Conservation (phyloP, 148 eudicot species). For the Cornus kousa region DNA sequence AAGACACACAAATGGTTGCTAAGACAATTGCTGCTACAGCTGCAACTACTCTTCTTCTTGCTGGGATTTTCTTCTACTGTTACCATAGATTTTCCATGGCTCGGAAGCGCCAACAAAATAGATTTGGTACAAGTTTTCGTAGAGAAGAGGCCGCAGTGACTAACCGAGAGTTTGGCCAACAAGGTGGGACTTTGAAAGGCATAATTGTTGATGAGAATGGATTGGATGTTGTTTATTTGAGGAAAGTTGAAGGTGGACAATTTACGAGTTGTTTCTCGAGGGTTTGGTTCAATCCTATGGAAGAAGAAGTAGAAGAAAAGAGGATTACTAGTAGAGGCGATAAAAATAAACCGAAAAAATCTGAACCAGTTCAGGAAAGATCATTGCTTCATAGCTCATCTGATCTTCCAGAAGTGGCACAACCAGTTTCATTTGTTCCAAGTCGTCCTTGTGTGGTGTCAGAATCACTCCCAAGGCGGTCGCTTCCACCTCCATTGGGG, state of each 20-base stretch:
- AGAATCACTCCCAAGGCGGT: no score
- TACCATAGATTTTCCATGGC: constrained; percentile 25
- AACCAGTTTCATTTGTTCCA: not conserved
- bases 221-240: constrained; percentile 40
- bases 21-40: constrained; percentile 31
- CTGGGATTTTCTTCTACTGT: constrained; percentile 26
- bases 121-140: constrained; percentile 27
- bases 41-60: constrained; percentile 19
- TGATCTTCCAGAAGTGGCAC: not conserved
- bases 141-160: constrained; percentile 12
- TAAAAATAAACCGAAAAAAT: constrained; percentile 11
- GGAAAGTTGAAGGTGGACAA: constrained; percentile 23
- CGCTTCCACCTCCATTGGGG: not conserved
- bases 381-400: constrained; percentile 20
- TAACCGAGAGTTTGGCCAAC: constrained; percentile 23
- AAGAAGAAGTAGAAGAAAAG: constrained; percentile 25
- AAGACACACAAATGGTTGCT: not conserved
- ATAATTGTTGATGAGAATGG: constrained; percentile 40
- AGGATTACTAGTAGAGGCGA: constrained; percentile 19
- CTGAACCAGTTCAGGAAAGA: constrained; percentile 23
- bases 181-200: constrained; percentile 28
- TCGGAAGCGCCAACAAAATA: constrained; percentile 13
- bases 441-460: no score
- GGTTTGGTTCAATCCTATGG: constrained; percentile 43
- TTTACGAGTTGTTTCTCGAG: constrained; percentile 31